Base-by-base conservation (phyloP, 2,329 filamentous ascomycete genomes). In the Penicillium crustosum region DNA sequence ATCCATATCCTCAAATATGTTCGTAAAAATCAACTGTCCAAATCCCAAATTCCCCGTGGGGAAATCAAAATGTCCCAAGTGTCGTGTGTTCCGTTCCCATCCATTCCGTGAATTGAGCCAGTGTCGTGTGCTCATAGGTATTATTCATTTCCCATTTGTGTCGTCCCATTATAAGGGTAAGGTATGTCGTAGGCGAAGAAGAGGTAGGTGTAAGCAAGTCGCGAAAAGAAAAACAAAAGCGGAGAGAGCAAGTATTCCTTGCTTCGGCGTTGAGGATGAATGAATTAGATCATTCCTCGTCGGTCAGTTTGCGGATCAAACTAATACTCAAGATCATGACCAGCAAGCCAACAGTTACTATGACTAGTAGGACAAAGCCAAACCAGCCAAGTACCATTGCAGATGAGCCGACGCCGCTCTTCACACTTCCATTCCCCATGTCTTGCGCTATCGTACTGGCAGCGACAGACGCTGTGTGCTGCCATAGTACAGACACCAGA, bases 351-450 rank as follows among this genome's bases (percentile, higher is more conserved):
- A 97, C 94, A 49, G 93, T 97, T 53, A 97, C 93, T 61, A 97
- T 89, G 68, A 99, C 96, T 64, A 99, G 82, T 53, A 97, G 77
- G 23, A 90, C 89, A 71, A 99, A 97, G 42, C 91, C 90, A 77
- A 99, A 97, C 94, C 94, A 99, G 58, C 94, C 94, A 70, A 99
- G 82, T 19, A 97, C 90, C 91, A 99, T 97, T 56, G 94, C 93
- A 39, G 89, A 90, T 49, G 91, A 93, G n/a, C 93, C 93, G 13
- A 97, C 91, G 35, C 93, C 93, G 56, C 88, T 91, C 73, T 83
- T 86, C 57, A 97, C 90, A 64, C 88, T 90, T 43, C 93, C 93
- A 74, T 97, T 97, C 36, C 89, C 93, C 65, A 97, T 85, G 71
- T 96, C 92, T 80, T 96, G 90, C 1, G 93, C 91, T 64, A 99